Percentiles rank a stretch among this genome's conserved stretches.
Evolutionary conservation across 345 rosid genomes (phyloP).

Genomic region (Camelina hispida): DNA sequence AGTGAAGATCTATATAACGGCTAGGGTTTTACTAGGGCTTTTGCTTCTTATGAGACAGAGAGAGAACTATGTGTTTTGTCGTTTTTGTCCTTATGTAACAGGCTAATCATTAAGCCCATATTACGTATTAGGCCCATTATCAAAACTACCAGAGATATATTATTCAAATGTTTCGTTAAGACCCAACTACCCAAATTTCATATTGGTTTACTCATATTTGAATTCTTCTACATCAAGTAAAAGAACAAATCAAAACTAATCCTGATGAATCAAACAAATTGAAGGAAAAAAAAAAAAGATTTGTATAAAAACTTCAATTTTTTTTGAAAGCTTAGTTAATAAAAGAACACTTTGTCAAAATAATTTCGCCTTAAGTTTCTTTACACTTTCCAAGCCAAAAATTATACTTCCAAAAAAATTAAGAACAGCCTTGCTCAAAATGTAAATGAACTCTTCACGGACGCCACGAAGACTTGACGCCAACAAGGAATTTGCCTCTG

Average conservation of each 20-base stretch:
- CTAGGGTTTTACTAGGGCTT: slow-evolving; percentile 38
- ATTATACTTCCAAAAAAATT: not conserved
- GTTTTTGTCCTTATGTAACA: slow-evolving; percentile 18
- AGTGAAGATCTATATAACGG: slow-evolving; percentile 29
- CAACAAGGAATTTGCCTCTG: slow-evolving; percentile 68
- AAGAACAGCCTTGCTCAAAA: not conserved
- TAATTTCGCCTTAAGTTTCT: not conserved
- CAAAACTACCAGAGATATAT: too few species aligned
- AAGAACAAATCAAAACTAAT: not conserved
- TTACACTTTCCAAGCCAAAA: slow-evolving; percentile 19
- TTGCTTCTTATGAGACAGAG: not conserved
- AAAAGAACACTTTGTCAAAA: not conserved
- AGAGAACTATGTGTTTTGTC: slow-evolving; percentile 4
- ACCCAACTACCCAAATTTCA: too few species aligned
- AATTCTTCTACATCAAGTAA: too few species aligned
- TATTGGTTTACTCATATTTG: too few species aligned
- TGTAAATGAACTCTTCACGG: slow-evolving; percentile 37
- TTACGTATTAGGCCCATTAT: slow-evolving; percentile 23
- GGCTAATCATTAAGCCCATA: slow-evolving; percentile 5
- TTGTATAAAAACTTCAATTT: not conserved
- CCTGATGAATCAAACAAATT: not conserved
- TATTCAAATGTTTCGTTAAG: too few species aligned
- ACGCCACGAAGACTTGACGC: slow-evolving; percentile 79
- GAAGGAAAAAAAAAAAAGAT: not conserved
- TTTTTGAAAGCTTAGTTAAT: not conserved